phyloP scores from a whole-genome alignment of 108 stramenopile genomes.

The Pseudonitzschia multiseries region DNA sequence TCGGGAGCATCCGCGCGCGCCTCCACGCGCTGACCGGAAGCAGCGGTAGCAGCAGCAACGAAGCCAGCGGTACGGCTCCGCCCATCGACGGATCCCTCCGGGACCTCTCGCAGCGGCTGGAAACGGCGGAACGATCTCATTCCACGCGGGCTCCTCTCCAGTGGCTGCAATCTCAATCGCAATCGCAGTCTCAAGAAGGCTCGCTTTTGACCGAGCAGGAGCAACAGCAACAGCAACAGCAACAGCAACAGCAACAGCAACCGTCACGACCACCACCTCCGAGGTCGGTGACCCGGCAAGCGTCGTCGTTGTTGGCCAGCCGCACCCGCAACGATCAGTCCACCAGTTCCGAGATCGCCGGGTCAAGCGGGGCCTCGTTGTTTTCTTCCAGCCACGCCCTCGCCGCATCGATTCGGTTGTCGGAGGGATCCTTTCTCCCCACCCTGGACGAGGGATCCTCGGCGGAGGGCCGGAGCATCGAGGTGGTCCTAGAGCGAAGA shows the following conservation, averaged over 20 bases:
- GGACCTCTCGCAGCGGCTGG: slow-evolving; percentile 50
- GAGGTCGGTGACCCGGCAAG: background rate
- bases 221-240: too few relatives aligned
- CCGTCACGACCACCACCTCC: too few relatives aligned
- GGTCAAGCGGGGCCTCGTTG: background rate
- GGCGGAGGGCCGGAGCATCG: background rate
- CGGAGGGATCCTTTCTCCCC: background rate
- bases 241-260: too few relatives aligned
- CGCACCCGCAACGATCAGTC: background rate
- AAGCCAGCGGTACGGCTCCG: background rate
- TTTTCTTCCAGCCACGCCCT: background rate
- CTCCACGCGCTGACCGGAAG: slow-evolving; percentile 22
- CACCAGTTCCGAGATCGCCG: too few relatives aligned
- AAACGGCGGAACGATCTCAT: slow-evolving; percentile 55
- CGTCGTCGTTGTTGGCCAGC: slow-evolving; percentile 4
- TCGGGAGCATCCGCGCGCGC: slow-evolving; percentile 48
- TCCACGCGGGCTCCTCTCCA: slow-evolving; percentile 53
- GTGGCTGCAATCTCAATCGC: slow-evolving; percentile 30
- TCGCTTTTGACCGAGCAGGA: too few relatives aligned
- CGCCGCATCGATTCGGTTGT: background rate
- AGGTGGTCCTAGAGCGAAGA: background rate
- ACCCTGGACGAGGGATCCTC: background rate
- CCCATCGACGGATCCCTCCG: background rate
- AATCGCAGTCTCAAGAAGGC: too few relatives aligned
- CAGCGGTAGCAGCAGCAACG: background rate